These are phyloP conservation scores for Moricandia moricandioides DNA, from an alignment of 345 rosid genomes.

Conservation along the genomic window DNA sequence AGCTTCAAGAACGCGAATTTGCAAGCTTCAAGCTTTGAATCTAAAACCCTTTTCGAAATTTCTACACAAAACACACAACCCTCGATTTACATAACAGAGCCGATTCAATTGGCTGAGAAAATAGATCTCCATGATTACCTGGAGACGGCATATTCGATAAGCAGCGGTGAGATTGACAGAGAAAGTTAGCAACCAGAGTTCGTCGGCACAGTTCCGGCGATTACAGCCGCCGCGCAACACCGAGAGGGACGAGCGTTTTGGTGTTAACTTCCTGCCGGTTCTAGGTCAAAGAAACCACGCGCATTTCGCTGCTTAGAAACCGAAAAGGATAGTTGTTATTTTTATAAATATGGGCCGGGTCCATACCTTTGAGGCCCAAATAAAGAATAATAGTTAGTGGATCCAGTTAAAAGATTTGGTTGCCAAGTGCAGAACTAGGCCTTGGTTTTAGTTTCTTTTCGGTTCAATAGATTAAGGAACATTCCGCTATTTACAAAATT, in stretches of 20 bases:
- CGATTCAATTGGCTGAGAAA: constrained; percentile 5
- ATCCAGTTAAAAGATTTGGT: background rate
- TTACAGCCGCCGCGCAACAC: constrained; percentile 35
- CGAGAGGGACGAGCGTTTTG: constrained; percentile 36
- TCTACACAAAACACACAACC: constrained; percentile 18
- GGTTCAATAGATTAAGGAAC: too few species aligned
- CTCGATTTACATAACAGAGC: background rate
- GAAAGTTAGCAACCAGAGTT: background rate
- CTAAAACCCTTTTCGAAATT: constrained; percentile 40
- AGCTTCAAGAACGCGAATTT: constrained; percentile 41
- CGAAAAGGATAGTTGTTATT: constrained; percentile 39
- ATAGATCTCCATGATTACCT: constrained; percentile 19
- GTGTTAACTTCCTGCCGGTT: constrained; percentile 45
- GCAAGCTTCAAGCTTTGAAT: constrained; percentile 43
- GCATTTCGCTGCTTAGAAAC: constrained; percentile 35
- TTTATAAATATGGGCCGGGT: constrained; percentile 1
- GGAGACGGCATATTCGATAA: constrained; percentile 34
- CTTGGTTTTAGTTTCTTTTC: too few species aligned
- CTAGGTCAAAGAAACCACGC: constrained; percentile 46
- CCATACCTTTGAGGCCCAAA: constrained; percentile 4
- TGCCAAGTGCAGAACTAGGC: background rate
- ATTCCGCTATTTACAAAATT: too few species aligned
- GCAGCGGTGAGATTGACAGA: background rate
- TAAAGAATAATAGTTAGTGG: background rate
- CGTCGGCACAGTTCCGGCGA: constrained; percentile 34